A percentile compares a stretch with the other conserved stretches of the same genome.
Evolutionary conservation across 495 filamentous ascomycete species (phyloP).

Genomic region (Lophium mytilinum): DNA sequence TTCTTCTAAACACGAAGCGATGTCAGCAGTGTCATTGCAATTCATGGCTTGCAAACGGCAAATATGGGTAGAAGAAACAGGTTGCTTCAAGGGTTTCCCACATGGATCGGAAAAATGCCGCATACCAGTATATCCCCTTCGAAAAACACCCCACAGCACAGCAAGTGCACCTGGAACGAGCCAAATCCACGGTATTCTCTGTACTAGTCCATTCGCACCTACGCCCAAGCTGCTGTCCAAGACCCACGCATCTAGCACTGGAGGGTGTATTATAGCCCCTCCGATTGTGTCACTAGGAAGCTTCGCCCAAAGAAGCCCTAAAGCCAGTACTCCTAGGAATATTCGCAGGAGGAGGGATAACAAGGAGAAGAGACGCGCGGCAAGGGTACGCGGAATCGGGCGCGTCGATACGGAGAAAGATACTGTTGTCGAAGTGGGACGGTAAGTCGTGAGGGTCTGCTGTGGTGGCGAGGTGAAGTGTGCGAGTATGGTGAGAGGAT

Average conservation of each 20-base stretch:
- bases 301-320: constrained; percentile 14
- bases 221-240: constrained; percentile 1
- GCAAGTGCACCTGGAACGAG: constrained; percentile 8
- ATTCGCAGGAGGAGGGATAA: constrained; percentile 11
- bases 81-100: too few relatives aligned
- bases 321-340: constrained; percentile 1
- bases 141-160: constrained; percentile 13
- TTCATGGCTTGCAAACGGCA: background rate
- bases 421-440: constrained; percentile 29
- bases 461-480: constrained; percentile 11
- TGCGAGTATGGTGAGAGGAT: background rate
- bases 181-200: constrained; percentile 19
- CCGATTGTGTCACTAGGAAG: constrained; percentile 1
- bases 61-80: too few relatives aligned
- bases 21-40: background rate
- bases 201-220: background rate
- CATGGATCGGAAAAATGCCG: background rate
- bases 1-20: constrained; percentile 50
- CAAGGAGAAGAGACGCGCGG: constrained; percentile 15
- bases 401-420: constrained; percentile 32
- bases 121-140: constrained; percentile 26
- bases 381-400: constrained; percentile 18
- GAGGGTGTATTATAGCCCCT: too few relatives aligned
- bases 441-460: constrained; percentile 11
- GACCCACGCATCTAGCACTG: background rate